Conservation (phyloP, 2,329 filamentous ascomycete species). For the Fusarium coicis region DNA sequence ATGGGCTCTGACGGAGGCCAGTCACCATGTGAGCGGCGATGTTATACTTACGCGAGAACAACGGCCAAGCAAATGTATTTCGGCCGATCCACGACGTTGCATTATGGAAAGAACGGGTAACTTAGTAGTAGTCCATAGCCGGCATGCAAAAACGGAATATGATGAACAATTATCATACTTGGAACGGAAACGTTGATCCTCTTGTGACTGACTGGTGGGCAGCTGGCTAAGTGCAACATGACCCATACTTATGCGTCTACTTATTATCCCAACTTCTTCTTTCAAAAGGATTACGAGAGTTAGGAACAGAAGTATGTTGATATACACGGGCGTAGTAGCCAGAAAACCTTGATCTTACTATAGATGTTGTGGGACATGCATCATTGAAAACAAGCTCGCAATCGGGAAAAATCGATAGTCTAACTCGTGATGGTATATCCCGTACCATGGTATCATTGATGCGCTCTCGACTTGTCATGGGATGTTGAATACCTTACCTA, state of each 20-base stretch:
- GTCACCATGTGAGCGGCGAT: constrained; percentile 12
- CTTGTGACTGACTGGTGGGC: neutral
- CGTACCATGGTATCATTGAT: neutral
- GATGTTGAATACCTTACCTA: neutral
- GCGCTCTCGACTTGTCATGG: neutral
- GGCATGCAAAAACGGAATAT: constrained; percentile 6
- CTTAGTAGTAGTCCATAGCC: constrained; percentile 14
- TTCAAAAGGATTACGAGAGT: neutral
- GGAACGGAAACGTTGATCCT: neutral
- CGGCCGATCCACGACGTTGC: neutral
- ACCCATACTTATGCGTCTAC: neutral
- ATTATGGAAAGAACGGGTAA: constrained; percentile 5
- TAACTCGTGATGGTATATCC: neutral
- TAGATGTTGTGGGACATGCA: neutral
- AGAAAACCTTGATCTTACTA: neutral
- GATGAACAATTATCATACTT: neutral
- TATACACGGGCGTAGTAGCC: neutral
- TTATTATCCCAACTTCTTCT: neutral
- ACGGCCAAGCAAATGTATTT: constrained; percentile 11
- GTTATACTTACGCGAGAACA: constrained; percentile 6
- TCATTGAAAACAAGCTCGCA: neutral
- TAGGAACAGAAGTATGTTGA: neutral
- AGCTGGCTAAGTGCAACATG: neutral
- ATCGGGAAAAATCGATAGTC: neutral
- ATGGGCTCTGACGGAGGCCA: constrained; percentile 34